Base-by-base conservation (phyloP, 768 basidiomycete genomes). In the Collybia sp. region DNA sequence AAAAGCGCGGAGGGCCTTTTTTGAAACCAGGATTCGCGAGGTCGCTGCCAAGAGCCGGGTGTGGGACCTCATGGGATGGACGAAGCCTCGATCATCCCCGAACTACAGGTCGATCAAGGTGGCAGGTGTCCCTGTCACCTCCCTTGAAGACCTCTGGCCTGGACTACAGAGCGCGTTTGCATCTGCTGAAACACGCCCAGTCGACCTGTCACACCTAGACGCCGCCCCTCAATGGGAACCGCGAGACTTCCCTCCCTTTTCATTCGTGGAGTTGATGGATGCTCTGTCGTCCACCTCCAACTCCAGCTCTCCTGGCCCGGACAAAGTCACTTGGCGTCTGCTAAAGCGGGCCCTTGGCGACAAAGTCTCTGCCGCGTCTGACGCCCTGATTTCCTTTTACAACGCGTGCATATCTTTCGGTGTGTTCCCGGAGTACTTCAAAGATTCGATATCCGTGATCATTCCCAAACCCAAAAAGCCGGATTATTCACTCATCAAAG, bases 41-140 rank as follows among this genome's bases (percentile, higher is more conserved):
- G 25, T 25, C 4, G 25, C 25, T 8, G 4, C 32, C 9, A 44
- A 44, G 32, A 35, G 35, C 20, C 43, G 43, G 32, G 12, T 35
- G 1, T 44, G 32, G 31, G 43, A 44, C 43, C 43, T 44, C 31
- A 44, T 44, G 43, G 6, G 20, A 1, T 44, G 32, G 43, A 35
- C 32, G 32, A 44, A 44, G 17, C 8, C 1, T 12, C 43, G 32
- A 6, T 6, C 33, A 5, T 17, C 35, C 5, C 43, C 43, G 15
- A 36, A 15, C 15, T 12, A 44, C 32, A 17, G 36, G 9, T 18
- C 34, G 4, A 33, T 44, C 15, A 15, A 12, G 6, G 16, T 34
- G n/a, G 36, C 34, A 13, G 34, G 34, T 4, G 16, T 4, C 1
- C 43, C 43, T 4, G 13, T 8, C 2, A 15, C 33, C 31, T 17